Evolutionary conservation across 352 stramenopile species (phyloP), one percentile per base, ranked within the genome.

Genomic region (Peronospora tabacina): DNA sequence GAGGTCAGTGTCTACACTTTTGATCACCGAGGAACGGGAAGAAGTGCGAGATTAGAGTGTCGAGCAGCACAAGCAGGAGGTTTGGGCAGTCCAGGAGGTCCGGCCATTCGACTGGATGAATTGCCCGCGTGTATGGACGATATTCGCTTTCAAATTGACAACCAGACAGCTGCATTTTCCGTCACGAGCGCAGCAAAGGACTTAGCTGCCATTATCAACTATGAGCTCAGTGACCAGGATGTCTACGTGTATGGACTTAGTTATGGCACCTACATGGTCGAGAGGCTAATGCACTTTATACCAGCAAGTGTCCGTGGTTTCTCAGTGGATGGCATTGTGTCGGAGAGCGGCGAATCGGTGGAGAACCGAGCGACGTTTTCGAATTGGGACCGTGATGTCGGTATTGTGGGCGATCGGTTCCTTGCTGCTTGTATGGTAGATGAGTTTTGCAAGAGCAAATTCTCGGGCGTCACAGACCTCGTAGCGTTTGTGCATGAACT

Each of bases 371-470:
- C 74, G 17, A 89, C 77, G 36, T 88, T 87, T 47, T 87, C 80
- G 11, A 87, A 88, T 44, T 90, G 77, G 77, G 77, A 90, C 52
- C 58, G 80, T 35, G 80, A 90, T 44, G 72, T 90, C 7, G 71
- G 70, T 13, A 45, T 84, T 12, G 72, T 85, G 9, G 77, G 60
- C 5, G 59, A 70, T 28, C 72, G 72, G 0, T 84, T 87, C 49
- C 63, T 90, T 7, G 41, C 45, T 30, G 52, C 76, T 22, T 90
- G 80, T 49, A 28, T 77, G n/a, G 41, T 40, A 1, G 71, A 90
- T 52, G 33, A 61, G 7, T 85, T 76, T 55, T 90, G 80, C 54
- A 68, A 73, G 40, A 55, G 52, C 60, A 82, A 87, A 48, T 86
- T 90, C 44, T 58, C 74, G 0, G 58, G 49, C n/a, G 68, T 80